Conservation (phyloP, 495 filamentous ascomycete genomes). For the Xylaria venustula region DNA sequence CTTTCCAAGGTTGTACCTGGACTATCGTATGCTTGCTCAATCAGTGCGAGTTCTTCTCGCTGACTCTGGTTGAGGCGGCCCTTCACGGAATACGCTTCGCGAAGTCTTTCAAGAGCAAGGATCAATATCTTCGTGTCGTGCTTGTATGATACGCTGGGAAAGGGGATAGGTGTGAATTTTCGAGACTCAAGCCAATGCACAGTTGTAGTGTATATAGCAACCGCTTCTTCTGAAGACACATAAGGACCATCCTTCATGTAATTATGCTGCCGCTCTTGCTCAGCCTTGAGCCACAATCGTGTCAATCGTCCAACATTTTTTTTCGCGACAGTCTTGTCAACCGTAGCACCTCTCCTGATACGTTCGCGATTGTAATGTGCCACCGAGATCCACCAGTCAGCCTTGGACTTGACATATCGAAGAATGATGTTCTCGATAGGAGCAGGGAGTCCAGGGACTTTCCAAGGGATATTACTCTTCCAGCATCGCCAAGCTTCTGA, state of each 20-base stretch:
- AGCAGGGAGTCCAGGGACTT: constrained; percentile 92
- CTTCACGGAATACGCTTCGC: constrained; percentile 98
- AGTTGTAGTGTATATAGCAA: constrained; percentile 97
- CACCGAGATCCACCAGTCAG: constrained; percentile 99
- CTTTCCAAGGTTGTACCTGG: constrained; percentile 93
- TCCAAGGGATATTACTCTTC: constrained; percentile 99
- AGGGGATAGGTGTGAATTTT: constrained; percentile 98
- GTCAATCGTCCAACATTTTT: constrained; percentile 97
- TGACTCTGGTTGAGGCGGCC: constrained; percentile 96
- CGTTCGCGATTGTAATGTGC: constrained; percentile 98
- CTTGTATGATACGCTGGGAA: constrained; percentile 99
- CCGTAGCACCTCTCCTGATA: constrained; percentile 92
- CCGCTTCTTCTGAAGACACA: constrained; percentile 96
- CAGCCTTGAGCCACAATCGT: constrained; percentile 94
- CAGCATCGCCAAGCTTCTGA: constrained; percentile 99
- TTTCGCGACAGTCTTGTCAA: constrained; percentile 99
- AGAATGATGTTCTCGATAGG: constrained; percentile 98
- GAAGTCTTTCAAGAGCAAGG: constrained; percentile 86
- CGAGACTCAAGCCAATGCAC: constrained; percentile 98
- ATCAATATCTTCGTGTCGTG: constrained; percentile 99
- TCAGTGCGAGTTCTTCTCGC: constrained; percentile 93
- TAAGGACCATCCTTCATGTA: constrained; percentile 99
- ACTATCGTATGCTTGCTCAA: constrained; percentile 98
- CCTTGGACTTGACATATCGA: constrained; percentile 97
- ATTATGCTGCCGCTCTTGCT: constrained; percentile 98